Conservation (phyloP, 495 filamentous ascomycete genomes). For the Daldinia vernicosa region DNA sequence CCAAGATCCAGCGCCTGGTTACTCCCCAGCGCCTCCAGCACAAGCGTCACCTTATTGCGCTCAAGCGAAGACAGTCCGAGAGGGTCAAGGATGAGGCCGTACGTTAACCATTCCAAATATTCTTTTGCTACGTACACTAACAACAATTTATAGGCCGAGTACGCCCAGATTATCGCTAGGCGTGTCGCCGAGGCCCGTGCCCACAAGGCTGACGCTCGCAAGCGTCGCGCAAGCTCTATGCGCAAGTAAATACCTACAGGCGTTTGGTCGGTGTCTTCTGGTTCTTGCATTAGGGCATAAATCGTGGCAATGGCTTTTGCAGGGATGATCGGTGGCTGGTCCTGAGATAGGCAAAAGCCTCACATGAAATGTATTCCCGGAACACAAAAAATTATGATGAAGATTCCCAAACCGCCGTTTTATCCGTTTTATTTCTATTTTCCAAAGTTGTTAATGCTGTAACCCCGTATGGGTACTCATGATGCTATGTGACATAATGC, state of each 20-base stretch:
- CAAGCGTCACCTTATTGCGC: conserved; percentile 95
- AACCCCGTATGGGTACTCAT: conserved; percentile 7
- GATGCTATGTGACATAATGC: conserved; percentile 31
- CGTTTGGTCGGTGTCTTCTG: conserved; percentile 54
- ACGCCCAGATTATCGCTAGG: conserved; percentile 90
- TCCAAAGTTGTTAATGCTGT: not conserved
- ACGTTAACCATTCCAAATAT: conserved; percentile 57
- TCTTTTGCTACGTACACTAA: conserved; percentile 42
- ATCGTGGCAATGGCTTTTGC: conserved; percentile 43
- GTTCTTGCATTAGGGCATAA: conserved; percentile 51
- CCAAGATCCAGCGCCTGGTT: conserved; percentile 98
- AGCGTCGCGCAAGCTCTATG: conserved; percentile 96
- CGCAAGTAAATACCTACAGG: conserved; percentile 72
- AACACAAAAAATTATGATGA: conserved; percentile 42
- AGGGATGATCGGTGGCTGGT: conserved; percentile 39
- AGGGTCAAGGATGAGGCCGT: conserved; percentile 97
- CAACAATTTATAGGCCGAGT: conserved; percentile 76
- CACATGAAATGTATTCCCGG: conserved; percentile 45
- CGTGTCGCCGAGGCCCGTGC: conserved; percentile 94
- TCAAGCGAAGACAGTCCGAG: conserved; percentile 97
- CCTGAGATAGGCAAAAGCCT: conserved; percentile 37
- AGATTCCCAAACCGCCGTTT: conserved; percentile 42
- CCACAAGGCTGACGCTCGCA: conserved; percentile 88
- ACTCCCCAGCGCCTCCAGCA: conserved; percentile 99
- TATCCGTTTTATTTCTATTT: conserved; percentile 9